phyloP scores from a whole-genome alignment of 2,329 filamentous ascomycete species.

The Colletotrichum sp. region DNA sequence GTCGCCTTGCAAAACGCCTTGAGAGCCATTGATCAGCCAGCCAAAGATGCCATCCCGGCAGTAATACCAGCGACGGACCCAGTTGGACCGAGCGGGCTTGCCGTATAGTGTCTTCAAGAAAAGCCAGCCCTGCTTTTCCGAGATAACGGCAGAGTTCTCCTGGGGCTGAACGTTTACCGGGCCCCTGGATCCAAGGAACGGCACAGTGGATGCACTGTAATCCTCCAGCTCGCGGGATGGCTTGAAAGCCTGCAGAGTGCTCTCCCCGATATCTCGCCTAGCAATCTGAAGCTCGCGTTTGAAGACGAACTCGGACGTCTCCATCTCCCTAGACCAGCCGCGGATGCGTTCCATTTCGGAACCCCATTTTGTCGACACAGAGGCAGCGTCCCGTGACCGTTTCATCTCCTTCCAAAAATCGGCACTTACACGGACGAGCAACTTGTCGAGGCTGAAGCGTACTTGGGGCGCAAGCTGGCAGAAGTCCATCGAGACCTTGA shows the following conservation, averaged over 20 bases:
- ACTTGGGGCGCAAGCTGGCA: slow-evolving; percentile 87
- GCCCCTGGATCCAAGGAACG: slow-evolving; percentile 77
- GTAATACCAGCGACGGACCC: slow-evolving; percentile 94
- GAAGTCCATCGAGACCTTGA: slow-evolving; percentile 93
- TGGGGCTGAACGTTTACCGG: slow-evolving; percentile 67
- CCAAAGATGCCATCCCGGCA: slow-evolving; percentile 96
- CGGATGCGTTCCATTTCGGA: slow-evolving; percentile 89
- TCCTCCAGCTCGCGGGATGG: slow-evolving; percentile 93
- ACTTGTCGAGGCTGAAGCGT: slow-evolving; percentile 80
- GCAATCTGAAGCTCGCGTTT: slow-evolving; percentile 80
- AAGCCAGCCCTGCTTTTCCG: slow-evolving; percentile 94
- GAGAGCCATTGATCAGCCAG: slow-evolving; percentile 83
- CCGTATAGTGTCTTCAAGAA: slow-evolving; percentile 82
- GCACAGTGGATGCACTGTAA: slow-evolving; percentile 88
- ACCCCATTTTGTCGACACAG: slow-evolving; percentile 69
- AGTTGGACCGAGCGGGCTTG: slow-evolving; percentile 88
- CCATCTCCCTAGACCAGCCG: slow-evolving; percentile 95
- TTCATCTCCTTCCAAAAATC: slow-evolving; percentile 92
- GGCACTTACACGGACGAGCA: slow-evolving; percentile 82
- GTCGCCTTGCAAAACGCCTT: slow-evolving; percentile 93
- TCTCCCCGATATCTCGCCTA: slow-evolving; percentile 82
- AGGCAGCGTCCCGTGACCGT: slow-evolving; percentile 68
- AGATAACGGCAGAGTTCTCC: slow-evolving; percentile 53
- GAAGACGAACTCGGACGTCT: slow-evolving; percentile 83
- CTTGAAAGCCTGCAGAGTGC: slow-evolving; percentile 70